Conservation (phyloP, 2,329 filamentous ascomycete species). For the Westerdykella sp. region DNA sequence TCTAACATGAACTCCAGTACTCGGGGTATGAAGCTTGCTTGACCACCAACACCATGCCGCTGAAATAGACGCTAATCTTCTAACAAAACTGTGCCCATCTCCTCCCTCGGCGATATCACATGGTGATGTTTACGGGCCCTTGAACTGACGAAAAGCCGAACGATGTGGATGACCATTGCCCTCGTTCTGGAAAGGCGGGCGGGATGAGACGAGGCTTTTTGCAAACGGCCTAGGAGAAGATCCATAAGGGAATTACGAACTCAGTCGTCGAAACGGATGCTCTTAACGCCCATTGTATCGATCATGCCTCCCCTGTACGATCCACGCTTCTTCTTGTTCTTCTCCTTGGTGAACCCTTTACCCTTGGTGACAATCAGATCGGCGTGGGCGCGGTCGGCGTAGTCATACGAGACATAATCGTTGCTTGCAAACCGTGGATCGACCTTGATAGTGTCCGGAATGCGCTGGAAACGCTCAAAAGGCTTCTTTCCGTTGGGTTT, state of each 20-base stretch:
- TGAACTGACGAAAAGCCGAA: too few species aligned
- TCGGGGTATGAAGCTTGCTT: too few species aligned
- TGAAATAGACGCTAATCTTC: too few species aligned
- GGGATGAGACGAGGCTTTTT: too few species aligned
- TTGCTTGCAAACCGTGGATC: slow-evolving; percentile 70
- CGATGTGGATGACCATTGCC: too few species aligned
- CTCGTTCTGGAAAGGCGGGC: too few species aligned
- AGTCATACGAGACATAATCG: slow-evolving; percentile 74
- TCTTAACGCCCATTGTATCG: slow-evolving; percentile 73
- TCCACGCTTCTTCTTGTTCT: slow-evolving; percentile 81
- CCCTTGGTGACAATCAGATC: slow-evolving; percentile 87
- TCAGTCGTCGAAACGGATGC: slow-evolving; percentile 89
- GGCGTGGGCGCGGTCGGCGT: slow-evolving; percentile 80
- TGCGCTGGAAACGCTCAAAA: slow-evolving; percentile 63
- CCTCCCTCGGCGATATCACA: too few species aligned
- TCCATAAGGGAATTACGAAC: not conserved
- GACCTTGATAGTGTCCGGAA: slow-evolving; percentile 61
- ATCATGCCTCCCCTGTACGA: slow-evolving; percentile 86
- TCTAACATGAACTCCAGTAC: too few species aligned
- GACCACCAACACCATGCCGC: too few species aligned
- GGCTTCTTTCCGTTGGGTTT: slow-evolving; percentile 28
- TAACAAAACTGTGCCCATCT: too few species aligned
- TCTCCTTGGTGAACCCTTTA: slow-evolving; percentile 98
- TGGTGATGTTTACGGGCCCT: too few species aligned
- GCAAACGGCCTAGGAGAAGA: too few species aligned